Conservation (phyloP, 140 eudicot genomes). For the Cichorium intybus region DNA sequence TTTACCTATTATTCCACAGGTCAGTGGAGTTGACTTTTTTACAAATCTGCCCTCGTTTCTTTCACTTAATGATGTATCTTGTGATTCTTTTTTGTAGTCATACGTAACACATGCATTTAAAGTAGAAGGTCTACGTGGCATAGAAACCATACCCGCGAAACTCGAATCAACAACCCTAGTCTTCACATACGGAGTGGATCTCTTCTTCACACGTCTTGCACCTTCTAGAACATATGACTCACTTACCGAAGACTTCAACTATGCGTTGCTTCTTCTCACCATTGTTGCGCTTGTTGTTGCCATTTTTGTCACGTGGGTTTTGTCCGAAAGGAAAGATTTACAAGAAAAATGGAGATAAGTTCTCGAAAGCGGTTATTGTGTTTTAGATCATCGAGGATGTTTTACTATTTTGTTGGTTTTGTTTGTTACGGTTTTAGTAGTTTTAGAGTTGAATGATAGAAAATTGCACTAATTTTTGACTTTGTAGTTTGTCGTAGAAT, state of each 20-base stretch:
- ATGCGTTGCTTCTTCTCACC: slow-evolving; percentile 83
- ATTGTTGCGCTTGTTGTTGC: slow-evolving; percentile 88
- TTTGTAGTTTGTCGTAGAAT: slow-evolving; percentile 14
- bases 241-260: slow-evolving; percentile 95
- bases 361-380: background rate
- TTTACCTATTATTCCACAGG: slow-evolving; percentile 96
- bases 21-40: no score
- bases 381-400: background rate
- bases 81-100: slow-evolving; percentile 47
- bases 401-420: background rate
- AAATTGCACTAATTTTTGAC: slow-evolving; percentile 16
- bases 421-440: slow-evolving; percentile 4
- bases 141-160: slow-evolving; percentile 82
- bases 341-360: slow-evolving; percentile 94
- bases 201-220: slow-evolving; percentile 85
- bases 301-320: slow-evolving; percentile 87
- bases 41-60: no score
- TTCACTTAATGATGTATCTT: no score
- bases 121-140: slow-evolving; percentile 96
- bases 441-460: slow-evolving; percentile 19
- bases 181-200: slow-evolving; percentile 85
- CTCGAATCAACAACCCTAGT: slow-evolving; percentile 95
- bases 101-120: slow-evolving; percentile 83
- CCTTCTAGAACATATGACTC: slow-evolving; percentile 98
- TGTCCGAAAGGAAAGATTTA: slow-evolving; percentile 92